Evolutionary conservation across 2,329 filamentous ascomycete species (phyloP).

Genomic region (Nemania sp.): DNA sequence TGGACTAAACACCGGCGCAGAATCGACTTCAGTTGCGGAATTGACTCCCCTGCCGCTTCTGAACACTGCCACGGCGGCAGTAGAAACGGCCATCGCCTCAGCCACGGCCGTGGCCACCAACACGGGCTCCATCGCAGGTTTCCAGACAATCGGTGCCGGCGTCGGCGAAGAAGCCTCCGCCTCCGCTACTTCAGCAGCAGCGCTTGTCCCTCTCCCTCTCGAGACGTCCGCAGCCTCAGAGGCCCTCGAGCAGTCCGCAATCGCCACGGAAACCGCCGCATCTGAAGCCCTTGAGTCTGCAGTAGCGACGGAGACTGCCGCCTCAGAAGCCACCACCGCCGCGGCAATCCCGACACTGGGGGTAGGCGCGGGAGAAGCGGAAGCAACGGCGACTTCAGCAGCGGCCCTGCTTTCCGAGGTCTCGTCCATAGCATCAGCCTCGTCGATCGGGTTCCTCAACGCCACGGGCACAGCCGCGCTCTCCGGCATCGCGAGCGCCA

Average conservation of each 20-base stretch:
- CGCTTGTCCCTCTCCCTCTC: not conserved
- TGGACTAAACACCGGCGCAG: conserved; percentile 5
- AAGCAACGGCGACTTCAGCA: conserved; percentile 20
- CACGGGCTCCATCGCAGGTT: conserved; percentile 5
- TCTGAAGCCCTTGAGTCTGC: conserved; percentile 3
- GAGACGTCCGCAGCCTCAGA: conserved; percentile 26
- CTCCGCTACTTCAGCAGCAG: conserved; percentile 16
- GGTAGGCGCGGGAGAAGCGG: not conserved
- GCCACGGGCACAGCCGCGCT: not conserved
- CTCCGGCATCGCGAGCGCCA: conserved; percentile 4
- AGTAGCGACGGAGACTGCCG: conserved; percentile 13
- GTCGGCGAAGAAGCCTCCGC: not conserved
- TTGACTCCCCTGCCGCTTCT: not conserved
- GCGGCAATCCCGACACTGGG: conserved; percentile 39
- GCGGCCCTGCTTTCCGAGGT: conserved; percentile 18
- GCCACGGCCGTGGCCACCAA: not conserved
- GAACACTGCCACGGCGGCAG: not conserved
- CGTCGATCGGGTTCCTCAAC: not conserved
- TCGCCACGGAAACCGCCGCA: conserved; percentile 20
- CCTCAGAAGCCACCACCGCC: conserved; percentile 25
- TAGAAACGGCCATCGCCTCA: not conserved
- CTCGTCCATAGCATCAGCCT: not conserved
- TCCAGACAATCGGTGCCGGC: conserved; percentile 21
- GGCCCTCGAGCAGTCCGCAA: too few species aligned
- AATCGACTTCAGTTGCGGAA: conserved; percentile 4